These are phyloP conservation scores for Dactylis glomerata DNA, from an alignment of 176 grass and related monocot species.

Conservation along the genomic window DNA sequence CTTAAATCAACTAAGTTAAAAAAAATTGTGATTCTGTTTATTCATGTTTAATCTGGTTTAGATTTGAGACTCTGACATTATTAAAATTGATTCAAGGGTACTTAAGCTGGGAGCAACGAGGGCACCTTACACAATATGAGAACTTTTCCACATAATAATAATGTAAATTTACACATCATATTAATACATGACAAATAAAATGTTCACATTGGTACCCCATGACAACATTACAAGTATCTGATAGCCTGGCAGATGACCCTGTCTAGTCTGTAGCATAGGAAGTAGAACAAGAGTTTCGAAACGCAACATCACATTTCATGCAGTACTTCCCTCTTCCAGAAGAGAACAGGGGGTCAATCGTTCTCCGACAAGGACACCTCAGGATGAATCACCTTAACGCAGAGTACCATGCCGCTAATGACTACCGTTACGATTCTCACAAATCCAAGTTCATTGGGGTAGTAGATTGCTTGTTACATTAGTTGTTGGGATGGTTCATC, in stretches of 20 bases:
- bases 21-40: too few relatives aligned
- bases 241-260: neutral
- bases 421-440: neutral
- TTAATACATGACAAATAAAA: neutral
- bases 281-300: neutral
- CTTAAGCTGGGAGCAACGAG: too few relatives aligned
- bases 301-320: neutral
- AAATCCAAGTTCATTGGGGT: neutral
- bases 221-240: neutral
- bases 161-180: neutral
- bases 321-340: neutral
- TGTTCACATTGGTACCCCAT: neutral
- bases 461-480: slow-evolving; percentile 4
- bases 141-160: neutral
- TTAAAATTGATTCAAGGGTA: too few relatives aligned
- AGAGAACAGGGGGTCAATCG: neutral
- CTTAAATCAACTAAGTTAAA: too few relatives aligned
- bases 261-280: neutral
- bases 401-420: neutral
- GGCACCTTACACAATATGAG: neutral
- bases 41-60: too few relatives aligned
- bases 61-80: too few relatives aligned
- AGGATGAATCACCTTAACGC: neutral
- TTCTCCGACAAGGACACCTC: neutral
- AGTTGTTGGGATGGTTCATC: neutral